These are phyloP conservation scores for Gypsophila paniculata DNA, from an alignment of 179 eudicot genomes.

Conservation along the genomic window DNA sequence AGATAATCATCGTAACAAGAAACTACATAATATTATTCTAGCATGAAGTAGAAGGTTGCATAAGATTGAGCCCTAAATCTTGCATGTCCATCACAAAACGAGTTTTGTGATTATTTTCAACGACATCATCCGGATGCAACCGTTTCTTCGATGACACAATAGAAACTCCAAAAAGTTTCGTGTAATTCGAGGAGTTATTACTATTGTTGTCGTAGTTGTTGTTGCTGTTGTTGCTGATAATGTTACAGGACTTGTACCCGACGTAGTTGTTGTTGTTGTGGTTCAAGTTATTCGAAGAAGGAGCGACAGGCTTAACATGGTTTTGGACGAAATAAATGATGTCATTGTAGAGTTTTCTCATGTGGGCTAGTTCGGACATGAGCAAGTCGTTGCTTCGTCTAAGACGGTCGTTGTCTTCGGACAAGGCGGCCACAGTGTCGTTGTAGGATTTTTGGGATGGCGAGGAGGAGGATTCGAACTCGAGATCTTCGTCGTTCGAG, in stretches of 20 bases:
- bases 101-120: conserved; percentile 11
- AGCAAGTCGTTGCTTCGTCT: conserved; percentile 48
- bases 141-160: conserved; percentile 5
- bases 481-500: conserved; percentile 2
- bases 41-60: conserved; percentile 19
- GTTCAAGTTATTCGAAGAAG: not conserved
- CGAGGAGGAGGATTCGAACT: conserved; percentile 16
- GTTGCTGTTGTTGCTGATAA: not conserved
- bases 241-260: not conserved
- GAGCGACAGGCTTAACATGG: conserved; percentile 34
- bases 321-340: conserved; percentile 49
- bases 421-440: conserved; percentile 31
- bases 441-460: conserved; percentile 15
- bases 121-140: conserved; percentile 7
- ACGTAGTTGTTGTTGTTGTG: no score
- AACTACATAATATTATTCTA: not conserved
- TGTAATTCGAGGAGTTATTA: not conserved
- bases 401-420: conserved; percentile 45
- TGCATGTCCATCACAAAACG: conserved; percentile 19
- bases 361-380: conserved; percentile 46
- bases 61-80: conserved; percentile 25
- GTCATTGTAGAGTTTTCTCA: conserved; percentile 53
- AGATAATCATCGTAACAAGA: no score
- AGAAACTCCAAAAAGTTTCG: conserved; percentile 13
- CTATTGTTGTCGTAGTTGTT: no score